Conservation (phyloP, 202 grass and related monocot species). For the Cymbopogon flexuosus region DNA sequence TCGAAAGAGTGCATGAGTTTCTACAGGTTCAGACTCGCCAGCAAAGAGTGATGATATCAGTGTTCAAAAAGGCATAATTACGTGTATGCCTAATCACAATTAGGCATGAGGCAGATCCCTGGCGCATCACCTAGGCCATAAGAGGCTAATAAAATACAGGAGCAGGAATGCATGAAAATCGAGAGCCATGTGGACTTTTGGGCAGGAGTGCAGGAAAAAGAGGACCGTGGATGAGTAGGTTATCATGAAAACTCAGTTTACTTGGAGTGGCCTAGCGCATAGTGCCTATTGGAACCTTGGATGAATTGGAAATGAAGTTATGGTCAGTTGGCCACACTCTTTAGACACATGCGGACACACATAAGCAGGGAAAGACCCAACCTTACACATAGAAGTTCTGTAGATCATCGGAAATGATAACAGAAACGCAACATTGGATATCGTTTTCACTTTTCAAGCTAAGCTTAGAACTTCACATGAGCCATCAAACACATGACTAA, state of each 20-base stretch:
- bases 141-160: not conserved
- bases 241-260: too few species aligned
- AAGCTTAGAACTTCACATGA: not conserved
- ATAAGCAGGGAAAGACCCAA: not conserved
- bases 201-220: too few species aligned
- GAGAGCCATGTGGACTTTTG: too few species aligned
- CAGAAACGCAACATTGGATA: not conserved
- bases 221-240: too few species aligned
- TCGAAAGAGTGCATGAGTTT: not conserved
- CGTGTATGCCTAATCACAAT: not conserved
- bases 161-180: too few species aligned
- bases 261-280: too few species aligned
- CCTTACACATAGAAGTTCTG: not conserved
- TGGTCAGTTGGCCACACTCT: not conserved
- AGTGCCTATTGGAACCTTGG: too few species aligned
- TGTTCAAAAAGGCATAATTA: not conserved
- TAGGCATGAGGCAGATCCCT: not conserved
- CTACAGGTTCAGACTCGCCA: conserved; percentile 3
- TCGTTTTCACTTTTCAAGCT: not conserved
- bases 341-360: not conserved
- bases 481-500: not conserved
- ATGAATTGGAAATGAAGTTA: not conserved
- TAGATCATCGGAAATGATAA: not conserved
- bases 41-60: not conserved
- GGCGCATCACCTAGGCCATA: not conserved